phyloP scores from a whole-genome alignment of 768 basidiomycete species.

The Dioszegia aurantiaca region DNA sequence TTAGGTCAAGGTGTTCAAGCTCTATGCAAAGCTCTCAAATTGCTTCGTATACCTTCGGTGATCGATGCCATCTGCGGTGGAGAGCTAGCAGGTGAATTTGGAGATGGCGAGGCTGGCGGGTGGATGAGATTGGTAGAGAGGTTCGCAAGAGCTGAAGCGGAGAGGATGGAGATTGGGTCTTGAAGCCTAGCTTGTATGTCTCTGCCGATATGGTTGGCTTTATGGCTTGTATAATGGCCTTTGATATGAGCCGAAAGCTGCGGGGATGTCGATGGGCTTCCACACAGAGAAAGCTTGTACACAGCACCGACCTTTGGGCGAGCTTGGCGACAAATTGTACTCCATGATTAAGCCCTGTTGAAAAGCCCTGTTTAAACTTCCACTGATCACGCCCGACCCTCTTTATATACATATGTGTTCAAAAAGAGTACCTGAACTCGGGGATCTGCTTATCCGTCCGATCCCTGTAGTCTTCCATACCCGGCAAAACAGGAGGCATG shows the following conservation, averaged over 20 bases:
- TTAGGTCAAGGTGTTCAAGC: slow-evolving; percentile 1
- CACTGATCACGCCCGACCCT: too few species aligned
- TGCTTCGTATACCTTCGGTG: slow-evolving; percentile 8
- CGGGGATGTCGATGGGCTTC: too few species aligned
- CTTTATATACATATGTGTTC: not conserved
- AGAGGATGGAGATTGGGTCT: not conserved
- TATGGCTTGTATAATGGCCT: too few species aligned
- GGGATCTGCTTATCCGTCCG: slow-evolving; percentile 40
- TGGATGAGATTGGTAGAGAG: slow-evolving; percentile 13
- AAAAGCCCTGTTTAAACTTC: too few species aligned
- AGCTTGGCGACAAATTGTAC: too few species aligned
- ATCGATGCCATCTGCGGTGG: slow-evolving; percentile 6
- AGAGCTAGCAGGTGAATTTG: slow-evolving; percentile 9
- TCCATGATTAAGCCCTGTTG: too few species aligned
- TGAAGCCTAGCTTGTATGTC: not conserved
- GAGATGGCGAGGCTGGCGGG: slow-evolving; percentile 2
- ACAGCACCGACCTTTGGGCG: too few species aligned
- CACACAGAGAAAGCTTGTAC: too few species aligned
- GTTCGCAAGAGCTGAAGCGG: slow-evolving; percentile 6
- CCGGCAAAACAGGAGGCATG: slow-evolving; percentile 6
- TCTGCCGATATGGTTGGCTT: too few species aligned
- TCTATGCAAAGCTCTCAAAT: slow-evolving; percentile 7
- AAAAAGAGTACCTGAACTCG: slow-evolving; percentile 43
- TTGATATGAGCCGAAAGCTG: too few species aligned
- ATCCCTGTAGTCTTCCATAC: slow-evolving; percentile 28